Percentiles rank a stretch among this genome's conserved stretches.
Evolutionary conservation across 78 protist genomes (phyloP).

Genomic region (Tieghemostelium lacteum): DNA sequence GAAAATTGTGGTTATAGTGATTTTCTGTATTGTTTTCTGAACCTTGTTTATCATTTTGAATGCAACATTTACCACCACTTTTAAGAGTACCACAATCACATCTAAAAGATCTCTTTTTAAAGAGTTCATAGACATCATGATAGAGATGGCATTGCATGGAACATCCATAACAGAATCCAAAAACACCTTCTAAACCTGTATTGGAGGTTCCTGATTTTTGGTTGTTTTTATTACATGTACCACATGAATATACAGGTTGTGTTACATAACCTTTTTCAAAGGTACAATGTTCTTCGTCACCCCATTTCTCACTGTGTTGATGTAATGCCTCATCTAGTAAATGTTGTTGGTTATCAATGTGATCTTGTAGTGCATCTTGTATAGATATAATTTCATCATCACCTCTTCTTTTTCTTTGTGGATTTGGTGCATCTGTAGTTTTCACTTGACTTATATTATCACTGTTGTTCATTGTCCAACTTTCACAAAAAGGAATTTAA

Average conservation of each 20-base stretch:
- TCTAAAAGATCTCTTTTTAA: slow-evolving; percentile 65
- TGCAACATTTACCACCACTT: not conserved
- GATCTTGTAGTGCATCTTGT: slow-evolving; percentile 61
- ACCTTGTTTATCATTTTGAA: slow-evolving; percentile 9
- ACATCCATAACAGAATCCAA: slow-evolving; percentile 81
- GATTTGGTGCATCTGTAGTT: too few relatives aligned
- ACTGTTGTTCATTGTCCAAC: too few relatives aligned
- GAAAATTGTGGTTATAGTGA: slow-evolving; percentile 70
- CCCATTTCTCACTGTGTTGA: slow-evolving; percentile 64
- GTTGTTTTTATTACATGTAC: slow-evolving; percentile 36
- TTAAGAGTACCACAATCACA: slow-evolving; percentile 82
- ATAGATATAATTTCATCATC: slow-evolving; percentile 58
- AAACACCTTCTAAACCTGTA: too few relatives aligned
- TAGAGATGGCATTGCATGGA: slow-evolving; percentile 74
- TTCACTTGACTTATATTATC: too few relatives aligned
- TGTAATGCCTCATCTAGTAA: slow-evolving; percentile 71
- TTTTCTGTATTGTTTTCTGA: slow-evolving; percentile 30
- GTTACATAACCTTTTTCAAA: slow-evolving; percentile 78
- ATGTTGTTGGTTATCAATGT: slow-evolving; percentile 14
- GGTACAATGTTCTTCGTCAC: slow-evolving; percentile 71
- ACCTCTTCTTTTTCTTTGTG: slow-evolving; percentile 35
- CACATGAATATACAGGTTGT: slow-evolving; percentile 79
- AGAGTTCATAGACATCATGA: slow-evolving; percentile 73
- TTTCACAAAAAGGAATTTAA: too few relatives aligned
- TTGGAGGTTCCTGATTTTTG: too few relatives aligned